These are phyloP conservation scores for Sphaerulina vaccinii DNA, from an alignment of 2,329 filamentous ascomycete species.

Conservation along the genomic window DNA sequence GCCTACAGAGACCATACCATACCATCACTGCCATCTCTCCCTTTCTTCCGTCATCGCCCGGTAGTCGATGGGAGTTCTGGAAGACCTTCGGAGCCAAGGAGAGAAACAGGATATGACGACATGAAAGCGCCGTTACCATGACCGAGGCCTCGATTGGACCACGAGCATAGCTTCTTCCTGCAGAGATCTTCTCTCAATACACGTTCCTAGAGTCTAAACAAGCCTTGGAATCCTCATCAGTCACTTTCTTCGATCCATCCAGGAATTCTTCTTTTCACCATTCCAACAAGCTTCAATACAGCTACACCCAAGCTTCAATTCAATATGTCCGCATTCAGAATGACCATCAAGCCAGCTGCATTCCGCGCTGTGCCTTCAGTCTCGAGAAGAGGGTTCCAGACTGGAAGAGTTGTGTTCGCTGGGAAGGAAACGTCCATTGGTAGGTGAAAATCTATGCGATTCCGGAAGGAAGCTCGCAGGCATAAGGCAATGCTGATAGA, in stretches of 20 bases:
- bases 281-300: neutral
- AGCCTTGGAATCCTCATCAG: too few species aligned
- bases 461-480: too few species aligned
- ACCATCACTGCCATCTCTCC: too few species aligned
- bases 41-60: neutral
- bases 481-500: too few species aligned
- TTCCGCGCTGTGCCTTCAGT: conserved; percentile 10
- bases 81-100: too few species aligned
- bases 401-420: conserved; percentile 37
- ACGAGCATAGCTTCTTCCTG: neutral
- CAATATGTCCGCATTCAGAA: neutral
- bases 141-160: conserved; percentile 7
- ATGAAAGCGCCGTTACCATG: conserved; percentile 2
- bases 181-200: conserved; percentile 1
- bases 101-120: neutral
- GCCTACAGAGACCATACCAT: too few species aligned
- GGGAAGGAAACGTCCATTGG: conserved; percentile 48
- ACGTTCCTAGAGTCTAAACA: conserved; percentile 5
- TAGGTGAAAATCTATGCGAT: conserved; percentile 41
- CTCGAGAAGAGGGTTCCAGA: conserved; percentile 38
- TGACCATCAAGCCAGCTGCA: conserved; percentile 1
- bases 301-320: neutral
- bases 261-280: neutral
- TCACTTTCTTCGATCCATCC: too few species aligned
- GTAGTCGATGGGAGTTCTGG: neutral